Conservation (phyloP, 2,329 filamentous ascomycete species). For the Hirsutella minnesotensis region DNA sequence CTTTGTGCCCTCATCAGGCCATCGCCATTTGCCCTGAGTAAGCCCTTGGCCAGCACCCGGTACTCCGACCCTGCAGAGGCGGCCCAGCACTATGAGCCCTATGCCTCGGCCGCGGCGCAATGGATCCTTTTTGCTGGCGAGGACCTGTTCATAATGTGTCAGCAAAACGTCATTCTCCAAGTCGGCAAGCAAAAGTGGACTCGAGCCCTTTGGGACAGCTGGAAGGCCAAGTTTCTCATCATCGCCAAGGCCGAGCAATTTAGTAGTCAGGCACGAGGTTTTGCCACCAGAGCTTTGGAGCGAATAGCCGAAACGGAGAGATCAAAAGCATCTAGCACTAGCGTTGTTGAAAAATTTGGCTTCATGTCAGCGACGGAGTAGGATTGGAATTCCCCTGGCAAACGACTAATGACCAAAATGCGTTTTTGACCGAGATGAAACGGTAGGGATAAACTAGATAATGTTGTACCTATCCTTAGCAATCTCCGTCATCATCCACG, state of each 20-base stretch:
- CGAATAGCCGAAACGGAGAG: slow-evolving; percentile 1
- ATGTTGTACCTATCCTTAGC: too few relatives aligned
- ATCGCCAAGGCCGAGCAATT: background rate
- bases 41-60: background rate
- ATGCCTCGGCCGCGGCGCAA: slow-evolving; percentile 1
- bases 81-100: background rate
- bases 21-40: background rate
- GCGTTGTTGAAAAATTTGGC: background rate
- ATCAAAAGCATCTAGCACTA: background rate
- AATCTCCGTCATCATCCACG: too few relatives aligned
- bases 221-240: slow-evolving; percentile 1
- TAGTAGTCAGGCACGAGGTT: background rate
- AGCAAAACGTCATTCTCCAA: background rate
- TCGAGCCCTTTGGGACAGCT: slow-evolving; percentile 1
- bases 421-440: too few relatives aligned
- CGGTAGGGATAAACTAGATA: too few relatives aligned
- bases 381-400: too few relatives aligned
- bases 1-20: slow-evolving; percentile 1
- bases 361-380: background rate
- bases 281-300: background rate
- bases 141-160: slow-evolving; percentile 1
- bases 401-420: too few relatives aligned
- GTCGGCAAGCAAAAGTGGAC: slow-evolving; percentile 2
- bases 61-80: background rate
- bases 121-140: slow-evolving; percentile 2